Percentiles rank a stretch among this genome's conserved stretches.
phyloP scores from a whole-genome alignment of 257 asterid genomes.

The Avicennia marina region DNA sequence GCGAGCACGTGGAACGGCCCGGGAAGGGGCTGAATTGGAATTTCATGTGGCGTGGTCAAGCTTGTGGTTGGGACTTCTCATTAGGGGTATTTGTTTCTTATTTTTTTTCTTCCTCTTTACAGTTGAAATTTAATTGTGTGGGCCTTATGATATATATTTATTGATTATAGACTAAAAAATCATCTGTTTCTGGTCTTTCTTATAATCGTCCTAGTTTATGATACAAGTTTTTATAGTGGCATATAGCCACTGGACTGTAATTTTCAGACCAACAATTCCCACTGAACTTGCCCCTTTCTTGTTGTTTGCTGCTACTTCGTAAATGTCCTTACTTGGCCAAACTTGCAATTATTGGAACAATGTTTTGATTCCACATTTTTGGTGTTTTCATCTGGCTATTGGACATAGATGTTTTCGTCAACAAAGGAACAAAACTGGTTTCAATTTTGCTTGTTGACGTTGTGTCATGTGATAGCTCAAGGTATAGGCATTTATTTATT shows the following conservation, averaged over 20 bases:
- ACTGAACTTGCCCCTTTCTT: not conserved
- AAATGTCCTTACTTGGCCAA: too few species aligned
- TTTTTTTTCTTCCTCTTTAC: not conserved
- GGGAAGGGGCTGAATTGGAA: constrained; percentile 18
- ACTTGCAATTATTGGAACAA: not conserved
- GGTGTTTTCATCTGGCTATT: too few species aligned
- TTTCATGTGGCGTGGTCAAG: not conserved
- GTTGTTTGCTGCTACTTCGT: not conserved
- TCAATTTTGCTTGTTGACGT: too few species aligned
- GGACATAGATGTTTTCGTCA: too few species aligned
- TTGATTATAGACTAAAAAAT: too few species aligned
- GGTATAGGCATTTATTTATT: too few species aligned
- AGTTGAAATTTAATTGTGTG: not conserved
- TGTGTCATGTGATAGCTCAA: too few species aligned
- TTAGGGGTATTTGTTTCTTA: constrained; percentile 16
- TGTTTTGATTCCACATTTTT: not conserved
- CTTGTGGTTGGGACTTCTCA: constrained; percentile 20
- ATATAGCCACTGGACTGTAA: too few species aligned
- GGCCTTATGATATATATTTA: not conserved
- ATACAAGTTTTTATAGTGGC: too few species aligned
- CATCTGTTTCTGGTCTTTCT: too few species aligned
- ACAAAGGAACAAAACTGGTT: too few species aligned
- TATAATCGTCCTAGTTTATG: not conserved
- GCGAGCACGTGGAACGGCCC: not conserved
- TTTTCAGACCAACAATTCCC: not conserved